These are phyloP conservation scores for Ogataea trehalophila DNA, from an alignment of 805 yeast species.

Conservation along the genomic window DNA sequence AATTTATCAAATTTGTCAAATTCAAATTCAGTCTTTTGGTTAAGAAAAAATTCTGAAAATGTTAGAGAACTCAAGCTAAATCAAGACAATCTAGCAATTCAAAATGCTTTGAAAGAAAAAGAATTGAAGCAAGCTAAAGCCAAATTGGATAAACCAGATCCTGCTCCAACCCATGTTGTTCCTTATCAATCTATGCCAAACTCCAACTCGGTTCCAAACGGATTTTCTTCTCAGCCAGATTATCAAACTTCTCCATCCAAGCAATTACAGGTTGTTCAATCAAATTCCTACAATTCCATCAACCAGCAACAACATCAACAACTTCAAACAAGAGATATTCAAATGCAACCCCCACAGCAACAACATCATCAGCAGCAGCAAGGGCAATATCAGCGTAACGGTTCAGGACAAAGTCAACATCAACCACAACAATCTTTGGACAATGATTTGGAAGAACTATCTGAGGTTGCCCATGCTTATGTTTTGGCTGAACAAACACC, in stretches of 20 bases:
- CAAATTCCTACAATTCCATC: conserved; percentile 1
- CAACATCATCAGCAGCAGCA: too few relatives aligned
- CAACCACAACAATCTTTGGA: conserved; percentile 16
- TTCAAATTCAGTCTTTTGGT: conserved; percentile 28
- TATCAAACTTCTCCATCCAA: conserved; percentile 8
- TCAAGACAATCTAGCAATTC: conserved; percentile 21
- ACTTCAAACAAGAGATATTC: not conserved
- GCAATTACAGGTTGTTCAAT: conserved; percentile 10
- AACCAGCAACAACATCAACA: conserved; percentile 2
- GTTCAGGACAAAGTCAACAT: conserved; percentile 1
- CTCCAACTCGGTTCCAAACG: conserved; percentile 5
- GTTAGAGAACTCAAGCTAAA: conserved; percentile 23
- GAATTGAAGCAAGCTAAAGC: conserved; percentile 16
- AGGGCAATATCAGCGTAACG: not conserved
- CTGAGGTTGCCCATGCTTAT: conserved; percentile 29
- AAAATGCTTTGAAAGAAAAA: conserved; percentile 28
- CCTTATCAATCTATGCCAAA: conserved; percentile 11
- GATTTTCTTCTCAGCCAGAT: conserved; percentile 16
- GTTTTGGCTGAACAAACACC: conserved; percentile 26
- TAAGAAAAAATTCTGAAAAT: conserved; percentile 29
- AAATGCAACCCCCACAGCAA: conserved; percentile 5
- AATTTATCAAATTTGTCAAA: conserved; percentile 36
- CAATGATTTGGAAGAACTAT: conserved; percentile 28
- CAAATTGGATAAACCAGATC: conserved; percentile 22
- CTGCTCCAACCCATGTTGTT: conserved; percentile 3